Percentiles rank a stretch among this genome's conserved stretches.
Conservation (phyloP, 805 yeast genomes). For the Starmerella sirachaensis region DNA sequence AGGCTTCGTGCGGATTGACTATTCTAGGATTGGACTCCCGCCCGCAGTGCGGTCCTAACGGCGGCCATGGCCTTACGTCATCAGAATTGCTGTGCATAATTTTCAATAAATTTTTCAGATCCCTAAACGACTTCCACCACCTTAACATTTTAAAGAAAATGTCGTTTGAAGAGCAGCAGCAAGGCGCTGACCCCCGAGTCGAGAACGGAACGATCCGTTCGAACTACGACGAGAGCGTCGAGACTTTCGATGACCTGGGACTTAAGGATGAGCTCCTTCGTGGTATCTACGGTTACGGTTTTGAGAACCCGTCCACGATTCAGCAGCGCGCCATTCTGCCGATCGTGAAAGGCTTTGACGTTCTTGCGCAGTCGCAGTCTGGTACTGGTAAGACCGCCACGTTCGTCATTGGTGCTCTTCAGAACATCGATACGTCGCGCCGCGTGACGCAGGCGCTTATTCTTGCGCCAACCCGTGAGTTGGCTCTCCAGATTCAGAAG, state of each 20-base stretch:
- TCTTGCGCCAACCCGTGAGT: conserved; percentile 94
- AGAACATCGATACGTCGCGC: conserved; percentile 52
- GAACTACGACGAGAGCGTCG: conserved; percentile 87
- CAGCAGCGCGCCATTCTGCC: conserved; percentile 96
- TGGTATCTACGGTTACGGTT: conserved; percentile 65
- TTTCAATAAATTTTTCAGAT: conserved; percentile 13
- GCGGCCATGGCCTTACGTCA: too few species aligned
- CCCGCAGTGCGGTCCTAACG: too few species aligned
- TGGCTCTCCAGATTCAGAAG: conserved; percentile 90
- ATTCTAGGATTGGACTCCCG: too few species aligned
- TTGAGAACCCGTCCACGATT: conserved; percentile 92
- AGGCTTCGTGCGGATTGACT: too few species aligned
- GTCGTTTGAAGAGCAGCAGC: conserved; percentile 17
- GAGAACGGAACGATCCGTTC: conserved; percentile 59
- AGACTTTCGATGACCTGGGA: conserved; percentile 62
- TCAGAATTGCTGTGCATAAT: conserved; percentile 1
- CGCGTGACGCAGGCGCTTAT: conserved; percentile 84
- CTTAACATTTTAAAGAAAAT: conserved; percentile 5
- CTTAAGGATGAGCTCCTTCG: conserved; percentile 61
- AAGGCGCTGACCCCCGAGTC: conserved; percentile 6
- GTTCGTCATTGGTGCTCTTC: conserved; percentile 54
- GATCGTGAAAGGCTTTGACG: conserved; percentile 87
- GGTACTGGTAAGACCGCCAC: conserved; percentile 92
- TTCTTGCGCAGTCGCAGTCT: conserved; percentile 80
- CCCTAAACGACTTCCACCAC: too few species aligned